These are phyloP conservation scores for Lachnellula occidentalis DNA, from an alignment of 2,329 filamentous ascomycete species.

Conservation along the genomic window DNA sequence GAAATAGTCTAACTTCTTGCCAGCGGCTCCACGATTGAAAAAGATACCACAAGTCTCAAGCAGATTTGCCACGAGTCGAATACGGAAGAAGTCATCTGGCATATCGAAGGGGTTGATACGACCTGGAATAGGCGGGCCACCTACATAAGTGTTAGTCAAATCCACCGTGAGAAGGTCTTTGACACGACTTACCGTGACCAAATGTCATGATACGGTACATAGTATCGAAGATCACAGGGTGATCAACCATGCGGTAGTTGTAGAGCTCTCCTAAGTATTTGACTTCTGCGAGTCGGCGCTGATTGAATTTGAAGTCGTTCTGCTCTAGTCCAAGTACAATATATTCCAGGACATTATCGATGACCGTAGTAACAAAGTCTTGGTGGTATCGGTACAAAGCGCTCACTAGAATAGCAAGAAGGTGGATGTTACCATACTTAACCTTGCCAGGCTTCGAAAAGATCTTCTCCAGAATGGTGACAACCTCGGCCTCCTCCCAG, in stretches of 20 bases:
- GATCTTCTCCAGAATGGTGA: constrained; percentile 60
- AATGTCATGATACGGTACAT: constrained; percentile 94
- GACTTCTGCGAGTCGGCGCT: constrained; percentile 88
- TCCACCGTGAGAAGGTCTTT: neutral
- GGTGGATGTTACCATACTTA: constrained; percentile 94
- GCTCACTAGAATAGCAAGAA: constrained; percentile 83
- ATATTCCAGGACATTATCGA: constrained; percentile 86
- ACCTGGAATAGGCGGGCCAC: constrained; percentile 75
- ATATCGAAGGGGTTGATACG: constrained; percentile 73
- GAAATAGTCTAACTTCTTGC: constrained; percentile 98
- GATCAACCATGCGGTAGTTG: constrained; percentile 95
- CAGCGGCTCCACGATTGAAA: constrained; percentile 87
- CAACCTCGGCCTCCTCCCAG: constrained; percentile 82
- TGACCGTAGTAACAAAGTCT: constrained; percentile 81
- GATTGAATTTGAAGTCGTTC: constrained; percentile 97
- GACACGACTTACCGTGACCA: constrained; percentile 54
- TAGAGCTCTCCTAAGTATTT: constrained; percentile 96
- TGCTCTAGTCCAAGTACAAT: constrained; percentile 84
- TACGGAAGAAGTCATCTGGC: constrained; percentile 93
- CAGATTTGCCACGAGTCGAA: constrained; percentile 81
- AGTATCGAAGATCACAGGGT: constrained; percentile 89
- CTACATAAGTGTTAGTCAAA: constrained; percentile 33
- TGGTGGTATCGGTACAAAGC: constrained; percentile 89
- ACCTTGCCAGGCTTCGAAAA: constrained; percentile 97
- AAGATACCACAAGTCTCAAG: constrained; percentile 95